Evolutionary conservation across 2,329 filamentous ascomycete genomes (phyloP).

Genomic region (Botrytis sinoallii): DNA sequence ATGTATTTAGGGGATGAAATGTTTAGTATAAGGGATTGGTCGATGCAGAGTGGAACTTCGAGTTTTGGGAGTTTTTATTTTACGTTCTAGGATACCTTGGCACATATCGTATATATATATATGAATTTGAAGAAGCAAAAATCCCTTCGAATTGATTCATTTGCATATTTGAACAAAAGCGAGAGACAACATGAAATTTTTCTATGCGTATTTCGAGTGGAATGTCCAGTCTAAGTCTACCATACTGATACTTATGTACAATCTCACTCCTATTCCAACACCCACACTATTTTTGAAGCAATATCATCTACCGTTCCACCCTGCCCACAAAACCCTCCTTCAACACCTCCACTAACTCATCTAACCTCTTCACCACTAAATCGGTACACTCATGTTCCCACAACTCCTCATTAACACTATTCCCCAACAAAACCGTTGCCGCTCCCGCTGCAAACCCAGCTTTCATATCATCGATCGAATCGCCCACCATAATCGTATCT

Average conservation of each 20-base stretch:
- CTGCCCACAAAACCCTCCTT: slow-evolving; percentile 68
- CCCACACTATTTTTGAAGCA: background rate
- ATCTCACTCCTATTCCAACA: background rate
- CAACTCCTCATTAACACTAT: slow-evolving; percentile 73
- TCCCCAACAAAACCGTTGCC: slow-evolving; percentile 83
- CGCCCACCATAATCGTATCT: slow-evolving; percentile 49
- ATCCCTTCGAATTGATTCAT: background rate
- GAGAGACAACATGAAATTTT: background rate
- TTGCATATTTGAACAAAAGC: background rate
- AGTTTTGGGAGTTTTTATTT: background rate
- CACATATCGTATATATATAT: background rate
- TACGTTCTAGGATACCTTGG: background rate
- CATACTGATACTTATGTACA: background rate
- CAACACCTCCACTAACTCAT: slow-evolving; percentile 72
- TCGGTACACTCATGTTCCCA: slow-evolving; percentile 73
- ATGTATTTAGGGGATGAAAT: background rate
- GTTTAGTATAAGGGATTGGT: background rate
- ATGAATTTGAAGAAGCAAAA: background rate
- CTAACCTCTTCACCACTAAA: slow-evolving; percentile 65
- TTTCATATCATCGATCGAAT: slow-evolving; percentile 89
- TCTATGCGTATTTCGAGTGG: background rate
- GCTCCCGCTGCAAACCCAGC: slow-evolving; percentile 80
- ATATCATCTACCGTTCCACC: slow-evolving; percentile 22
- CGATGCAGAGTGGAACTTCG: background rate
- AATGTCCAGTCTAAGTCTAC: background rate